Base-by-base conservation (phyloP, 768 basidiomycete species). In the Leccinum ochraceum region DNA sequence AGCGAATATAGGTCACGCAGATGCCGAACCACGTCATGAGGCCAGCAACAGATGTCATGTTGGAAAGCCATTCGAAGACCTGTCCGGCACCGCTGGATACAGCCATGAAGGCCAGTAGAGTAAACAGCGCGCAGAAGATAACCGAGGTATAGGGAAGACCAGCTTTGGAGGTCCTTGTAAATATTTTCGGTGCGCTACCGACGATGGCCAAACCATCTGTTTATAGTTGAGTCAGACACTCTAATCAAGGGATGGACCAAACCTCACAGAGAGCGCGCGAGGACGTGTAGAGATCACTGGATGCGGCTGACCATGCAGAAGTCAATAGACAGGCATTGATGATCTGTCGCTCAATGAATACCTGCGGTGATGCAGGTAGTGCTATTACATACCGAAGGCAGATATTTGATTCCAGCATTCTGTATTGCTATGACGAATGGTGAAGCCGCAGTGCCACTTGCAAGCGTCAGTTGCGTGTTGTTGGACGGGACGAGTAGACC, bases 11-110 rank as follows among this genome's bases (percentile, higher is more conserved):
- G 16, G 88, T 89, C 53, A 92, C 42, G 58, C 78, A 81, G 69
- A 94, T 94, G 54, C 86, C 88, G 63, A 86, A 86, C 92, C 92
- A 94, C 5, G 89, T 89, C 78, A 92, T 80, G 30, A 94, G 77
- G n/a, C 86, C 86, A 30, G 81, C 77, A 49, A 83, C 74, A 48
- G 91, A 62, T 8, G 90, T 89, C 86, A 92, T 86, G 74, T 88
- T 89, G 44, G 86, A 73, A 66, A 95, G 88, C 90, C 90, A 95
- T 30, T 68, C 70, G 69, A 97, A 97, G 36, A 94, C 94, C 28
- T 70, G 79, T 39, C 88, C 89, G 4, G 93, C 83, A 36, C 88
- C 84, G 16, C 62, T 72, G 52, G 77, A 82, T 60, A 90, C 78
- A 44, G 83, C 87, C 94, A 96, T 95, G 79, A 83, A 97, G 4